These are phyloP conservation scores for Dissophora globulifera DNA, from an alignment of 192 early-diverging fungal genomes.

Conservation along the genomic window DNA sequence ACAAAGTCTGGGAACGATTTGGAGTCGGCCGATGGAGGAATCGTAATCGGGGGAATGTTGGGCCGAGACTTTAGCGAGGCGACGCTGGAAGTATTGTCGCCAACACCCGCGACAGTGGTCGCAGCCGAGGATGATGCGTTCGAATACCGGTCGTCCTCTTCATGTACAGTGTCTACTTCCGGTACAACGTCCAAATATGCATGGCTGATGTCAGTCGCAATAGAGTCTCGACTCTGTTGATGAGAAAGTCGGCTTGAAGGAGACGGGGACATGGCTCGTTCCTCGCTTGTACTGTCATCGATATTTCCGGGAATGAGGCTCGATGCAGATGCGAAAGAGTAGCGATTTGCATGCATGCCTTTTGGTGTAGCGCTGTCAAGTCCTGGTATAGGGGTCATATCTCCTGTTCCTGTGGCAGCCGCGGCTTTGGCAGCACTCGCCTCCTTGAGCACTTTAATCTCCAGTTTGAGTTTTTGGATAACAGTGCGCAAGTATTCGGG, in stretches of 20 bases:
- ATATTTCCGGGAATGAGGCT: background rate
- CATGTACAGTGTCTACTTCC: conserved; percentile 37
- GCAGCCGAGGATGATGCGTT: conserved; percentile 25
- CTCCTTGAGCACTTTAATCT: conserved; percentile 60
- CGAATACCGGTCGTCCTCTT: conserved; percentile 41
- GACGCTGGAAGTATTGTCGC: background rate
- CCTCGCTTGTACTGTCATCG: conserved; percentile 5
- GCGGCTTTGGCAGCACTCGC: conserved; percentile 3
- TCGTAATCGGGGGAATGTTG: conserved; percentile 10
- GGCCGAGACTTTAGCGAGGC: conserved; percentile 36
- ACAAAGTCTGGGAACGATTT: conserved; percentile 62
- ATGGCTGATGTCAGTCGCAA: conserved; percentile 42
- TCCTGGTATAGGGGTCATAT: background rate
- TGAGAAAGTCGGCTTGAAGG: conserved; percentile 29
- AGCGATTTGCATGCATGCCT: conserved; percentile 22
- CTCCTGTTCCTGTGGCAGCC: conserved; percentile 1
- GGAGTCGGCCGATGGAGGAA: conserved; percentile 15
- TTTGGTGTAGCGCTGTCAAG: background rate
- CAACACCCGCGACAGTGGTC: background rate
- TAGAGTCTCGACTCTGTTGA: conserved; percentile 35
- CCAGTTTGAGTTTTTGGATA: conserved; percentile 69
- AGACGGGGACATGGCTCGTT: conserved; percentile 26
- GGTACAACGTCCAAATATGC: conserved; percentile 25
- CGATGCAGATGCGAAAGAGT: conserved; percentile 18
- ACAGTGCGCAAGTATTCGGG: conserved; percentile 72